A percentile compares a stretch with the other conserved stretches of the same genome.
Conservation (phyloP, 108 stramenopile species). For the Cyclotella kingstonii region DNA sequence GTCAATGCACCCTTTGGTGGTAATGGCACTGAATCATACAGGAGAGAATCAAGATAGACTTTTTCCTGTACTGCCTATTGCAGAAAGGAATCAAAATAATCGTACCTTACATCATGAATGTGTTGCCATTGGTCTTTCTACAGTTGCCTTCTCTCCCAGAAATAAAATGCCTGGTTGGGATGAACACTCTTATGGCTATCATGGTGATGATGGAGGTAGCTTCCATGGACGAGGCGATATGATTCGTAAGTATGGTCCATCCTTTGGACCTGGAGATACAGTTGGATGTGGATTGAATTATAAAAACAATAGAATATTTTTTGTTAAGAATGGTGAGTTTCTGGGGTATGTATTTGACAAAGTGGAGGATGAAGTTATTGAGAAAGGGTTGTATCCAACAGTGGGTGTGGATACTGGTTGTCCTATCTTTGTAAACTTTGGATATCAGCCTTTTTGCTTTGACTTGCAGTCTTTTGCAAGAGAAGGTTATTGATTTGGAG, state of each 20-base stretch:
- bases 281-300: constrained; percentile 88
- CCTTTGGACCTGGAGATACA: constrained; percentile 77
- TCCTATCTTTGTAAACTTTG: constrained; percentile 67
- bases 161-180: constrained; percentile 89
- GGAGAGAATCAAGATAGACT: too few species aligned
- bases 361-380: constrained; percentile 36
- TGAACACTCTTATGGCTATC: constrained; percentile 65
- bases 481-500: neutral
- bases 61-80: too few species aligned
- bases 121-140: constrained; percentile 74
- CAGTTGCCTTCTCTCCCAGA: constrained; percentile 38
- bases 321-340: constrained; percentile 78
- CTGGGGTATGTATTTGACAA: constrained; percentile 74
- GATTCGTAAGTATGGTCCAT: constrained; percentile 61
- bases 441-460: constrained; percentile 61
- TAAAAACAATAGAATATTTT: constrained; percentile 60
- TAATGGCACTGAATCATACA: neutral
- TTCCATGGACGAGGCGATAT: constrained; percentile 75
- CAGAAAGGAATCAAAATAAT: neutral
- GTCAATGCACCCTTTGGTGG: neutral
- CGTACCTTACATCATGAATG: constrained; percentile 40
- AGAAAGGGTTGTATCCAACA: constrained; percentile 66
- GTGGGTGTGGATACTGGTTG: constrained; percentile 75
- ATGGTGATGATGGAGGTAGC: constrained; percentile 81
- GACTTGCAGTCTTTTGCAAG: constrained; percentile 38